Base-by-base conservation (phyloP, 805 yeast species). In the Wickerhamiella shivajii region DNA sequence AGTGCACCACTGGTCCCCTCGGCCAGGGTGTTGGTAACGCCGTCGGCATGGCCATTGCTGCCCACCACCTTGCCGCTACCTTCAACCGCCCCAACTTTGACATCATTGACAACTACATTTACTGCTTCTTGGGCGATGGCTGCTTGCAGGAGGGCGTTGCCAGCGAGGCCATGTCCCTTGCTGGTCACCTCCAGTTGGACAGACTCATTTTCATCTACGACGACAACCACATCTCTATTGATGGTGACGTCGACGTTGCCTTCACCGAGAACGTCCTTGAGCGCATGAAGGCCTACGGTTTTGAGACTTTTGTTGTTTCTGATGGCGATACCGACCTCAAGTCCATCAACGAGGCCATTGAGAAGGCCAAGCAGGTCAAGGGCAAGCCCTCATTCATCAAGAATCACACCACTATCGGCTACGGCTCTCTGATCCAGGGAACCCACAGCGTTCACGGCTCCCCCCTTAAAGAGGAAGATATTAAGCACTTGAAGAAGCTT, bases 1-100 rank as follows among this genome's bases (percentile, higher is more conserved):
- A 87, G 59, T 93, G 85, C 52, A 84, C 97, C 59, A 87, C 97
- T 42, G 98, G 98, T 60, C 97, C 98, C 38, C 72, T 87, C 52
- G 98, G 98, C 58, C 98, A 87, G 66, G 98, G 98, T 76, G 71
- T 87, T 50, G 68, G 77, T 50, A 85, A 83, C 58, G 96, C 96
- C 36, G 93, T 87, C 50, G 98, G 98, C 66, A 57, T 87, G 46
- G 97, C 98, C 38, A 71, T 87, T 52, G 98, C 95, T 41, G 93
- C 83, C 64, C 73, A 75, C 46, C 85, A 83, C 61, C 63, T 80
- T 41, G 94, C 92, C 49, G 94, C 95, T 45, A 75, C 77, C 46
- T 87, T 75, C 72, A 84, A 85, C 77, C 81, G 79, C 67, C 92
- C 93, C 49, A 77, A 67, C 52, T 71, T 59, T 61, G 61, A 69